Base-by-base conservation (phyloP, 208 protist species). In the Crithidia bombi region DNA sequence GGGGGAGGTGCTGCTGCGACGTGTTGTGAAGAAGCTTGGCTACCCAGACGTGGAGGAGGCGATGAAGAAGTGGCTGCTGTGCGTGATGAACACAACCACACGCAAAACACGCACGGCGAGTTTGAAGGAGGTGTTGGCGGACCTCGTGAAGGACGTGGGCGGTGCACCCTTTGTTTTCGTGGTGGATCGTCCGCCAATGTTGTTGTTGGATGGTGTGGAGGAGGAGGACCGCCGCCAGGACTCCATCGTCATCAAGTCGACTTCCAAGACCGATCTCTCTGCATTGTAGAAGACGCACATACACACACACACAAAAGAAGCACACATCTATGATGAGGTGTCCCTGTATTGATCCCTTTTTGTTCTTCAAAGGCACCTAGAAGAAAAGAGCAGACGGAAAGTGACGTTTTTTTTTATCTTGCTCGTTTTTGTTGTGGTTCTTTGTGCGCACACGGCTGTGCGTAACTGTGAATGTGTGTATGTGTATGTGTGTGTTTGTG, bases 201-300 rank as follows among this genome's bases (percentile, higher is more conserved):
- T 81, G 7, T 64, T 64, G 7, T 69, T 92, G 0, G 86, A 94
- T 43, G 70, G 63, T 12, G 32, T 52, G 14, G 73, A 69, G 5
- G 78, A 82, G 44, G 59, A 70, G 21, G 46, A 64, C 5, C 70
- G 63, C 10, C 47, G 73, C 12, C 71, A 81, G 30, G 63, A 84
- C 25, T 70, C 80, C 19, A 88, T 91, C 57, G 72, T 88, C 17
- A 91, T 93, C 66, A 78, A 79, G 67, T 73, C 79, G 0, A 56
- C 75, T 9, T 89, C 85, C 36, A 74, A 56, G 38, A 62, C 69
- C 5, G 82, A 88, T 32, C 74, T 89, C 6, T 75, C 79, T 17
- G 44, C 79, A 10, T 25, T 81, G 43, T 89, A 79, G 47, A 14
- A 5, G 28, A 3, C 3, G n/a, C 2, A n/a, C n/a, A n/a, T n/a